phyloP scores from a whole-genome alignment of 208 protist genomes.

The Strigomonas galati region DNA sequence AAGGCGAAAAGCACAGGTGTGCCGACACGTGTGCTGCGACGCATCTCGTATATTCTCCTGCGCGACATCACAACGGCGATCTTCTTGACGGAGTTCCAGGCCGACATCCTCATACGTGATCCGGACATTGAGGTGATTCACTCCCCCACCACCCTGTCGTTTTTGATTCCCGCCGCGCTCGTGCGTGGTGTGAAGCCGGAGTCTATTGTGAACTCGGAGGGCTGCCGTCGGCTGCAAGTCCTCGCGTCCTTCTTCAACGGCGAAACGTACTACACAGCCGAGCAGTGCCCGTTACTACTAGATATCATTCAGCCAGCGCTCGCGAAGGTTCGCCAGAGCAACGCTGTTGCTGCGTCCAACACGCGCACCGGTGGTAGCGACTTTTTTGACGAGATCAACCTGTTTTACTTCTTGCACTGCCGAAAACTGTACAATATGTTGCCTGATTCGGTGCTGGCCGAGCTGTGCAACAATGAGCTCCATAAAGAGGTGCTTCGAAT shows the following conservation, averaged over 20 bases:
- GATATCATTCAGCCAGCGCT: not conserved
- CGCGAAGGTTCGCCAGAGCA: not conserved
- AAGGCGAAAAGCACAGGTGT: too few species aligned
- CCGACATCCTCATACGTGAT: not conserved
- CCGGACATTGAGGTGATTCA: not conserved
- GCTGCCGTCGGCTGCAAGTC: not conserved
- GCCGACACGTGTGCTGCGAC: too few species aligned
- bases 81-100: not conserved
- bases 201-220: not conserved
- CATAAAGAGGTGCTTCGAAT: not conserved
- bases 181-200: not conserved
- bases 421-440: not conserved
- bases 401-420: not conserved
- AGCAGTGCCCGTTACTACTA: not conserved
- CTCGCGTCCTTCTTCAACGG: constrained; percentile 1
- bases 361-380: not conserved
- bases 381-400: not conserved
- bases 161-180: not conserved
- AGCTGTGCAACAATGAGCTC: not conserved
- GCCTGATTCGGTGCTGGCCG: too few species aligned
- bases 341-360: too few species aligned
- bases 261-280: not conserved
- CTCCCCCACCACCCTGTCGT: not conserved
- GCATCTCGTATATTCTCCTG: too few species aligned
- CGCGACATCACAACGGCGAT: too few species aligned